A percentile compares a stretch with the other conserved stretches of the same genome.
These are phyloP conservation scores for Ilex aquifolium DNA, from an alignment of 257 asterid genomes.

Conservation along the genomic window DNA sequence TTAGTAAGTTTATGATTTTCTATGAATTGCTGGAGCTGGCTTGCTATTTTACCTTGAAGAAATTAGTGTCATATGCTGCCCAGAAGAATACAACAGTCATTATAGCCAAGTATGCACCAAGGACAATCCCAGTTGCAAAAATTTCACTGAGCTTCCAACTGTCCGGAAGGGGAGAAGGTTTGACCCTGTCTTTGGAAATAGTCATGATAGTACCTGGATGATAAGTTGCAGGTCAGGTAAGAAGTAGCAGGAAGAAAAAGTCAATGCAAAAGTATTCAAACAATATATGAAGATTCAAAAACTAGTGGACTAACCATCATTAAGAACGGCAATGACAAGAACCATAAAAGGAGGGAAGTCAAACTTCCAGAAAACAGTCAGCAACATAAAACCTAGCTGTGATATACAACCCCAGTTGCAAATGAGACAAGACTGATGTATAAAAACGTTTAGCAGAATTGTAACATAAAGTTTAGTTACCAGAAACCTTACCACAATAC, in stretches of 20 bases:
- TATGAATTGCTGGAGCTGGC: neutral
- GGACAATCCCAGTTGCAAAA: slow-evolving; percentile 1
- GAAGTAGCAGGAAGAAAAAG: neutral
- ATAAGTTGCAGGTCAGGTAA: neutral
- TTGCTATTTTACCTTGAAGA: neutral
- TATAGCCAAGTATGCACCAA: neutral
- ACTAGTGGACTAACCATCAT: slow-evolving; percentile 36
- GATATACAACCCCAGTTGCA: neutral
- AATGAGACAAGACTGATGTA: neutral
- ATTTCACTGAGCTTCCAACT: slow-evolving; percentile 6
- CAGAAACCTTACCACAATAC: slow-evolving; percentile 54
- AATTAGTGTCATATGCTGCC: neutral
- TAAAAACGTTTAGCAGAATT: too few species aligned
- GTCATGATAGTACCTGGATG: slow-evolving; percentile 1
- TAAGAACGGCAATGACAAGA: slow-evolving; percentile 64
- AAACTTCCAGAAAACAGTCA: slow-evolving; percentile 53
- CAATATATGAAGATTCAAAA: too few species aligned
- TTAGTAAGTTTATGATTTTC: neutral
- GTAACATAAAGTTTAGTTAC: too few species aligned
- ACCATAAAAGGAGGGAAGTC: slow-evolving; percentile 76
- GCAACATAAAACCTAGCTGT: slow-evolving; percentile 63
- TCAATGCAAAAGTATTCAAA: neutral
- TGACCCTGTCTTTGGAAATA: neutral
- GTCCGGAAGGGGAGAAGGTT: slow-evolving; percentile 1
- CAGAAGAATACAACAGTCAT: neutral